Evolutionary conservation across 2,329 filamentous ascomycete genomes (phyloP).

Genomic region (Xylaria sp.): DNA sequence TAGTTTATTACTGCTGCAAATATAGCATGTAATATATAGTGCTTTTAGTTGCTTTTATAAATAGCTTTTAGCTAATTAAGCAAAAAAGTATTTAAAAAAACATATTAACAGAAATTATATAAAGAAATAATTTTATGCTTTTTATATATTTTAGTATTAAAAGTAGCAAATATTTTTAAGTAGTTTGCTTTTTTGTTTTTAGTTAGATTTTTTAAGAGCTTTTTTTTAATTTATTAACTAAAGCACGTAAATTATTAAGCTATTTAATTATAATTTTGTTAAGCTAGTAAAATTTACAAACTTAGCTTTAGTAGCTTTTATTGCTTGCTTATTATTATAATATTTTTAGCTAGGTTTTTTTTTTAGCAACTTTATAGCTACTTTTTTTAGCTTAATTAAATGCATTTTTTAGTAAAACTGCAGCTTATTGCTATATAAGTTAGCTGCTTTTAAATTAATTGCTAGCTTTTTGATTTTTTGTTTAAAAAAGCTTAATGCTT

Average conservation of each 20-base stretch:
- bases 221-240: neutral
- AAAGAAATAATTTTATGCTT: neutral
- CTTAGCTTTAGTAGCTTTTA: neutral
- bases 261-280: neutral
- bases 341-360: neutral
- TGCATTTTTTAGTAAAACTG: neutral
- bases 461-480: neutral
- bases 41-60: neutral
- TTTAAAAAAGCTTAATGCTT: neutral
- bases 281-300: neutral
- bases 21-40: constrained; percentile 5
- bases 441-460: neutral
- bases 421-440: neutral
- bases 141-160: constrained; percentile 1
- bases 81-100: constrained; percentile 1
- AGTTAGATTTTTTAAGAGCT: neutral
- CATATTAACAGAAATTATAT: neutral
- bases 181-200: neutral
- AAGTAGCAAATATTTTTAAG: neutral
- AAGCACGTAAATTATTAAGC: neutral
- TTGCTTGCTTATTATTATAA: neutral
- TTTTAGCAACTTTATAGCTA: neutral
- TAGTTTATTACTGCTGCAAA: neutral
- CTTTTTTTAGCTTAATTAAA: neutral
- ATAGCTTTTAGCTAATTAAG: constrained; percentile 1